Conservation (phyloP, 108 stramenopile genomes). For the Tribonema minus region DNA sequence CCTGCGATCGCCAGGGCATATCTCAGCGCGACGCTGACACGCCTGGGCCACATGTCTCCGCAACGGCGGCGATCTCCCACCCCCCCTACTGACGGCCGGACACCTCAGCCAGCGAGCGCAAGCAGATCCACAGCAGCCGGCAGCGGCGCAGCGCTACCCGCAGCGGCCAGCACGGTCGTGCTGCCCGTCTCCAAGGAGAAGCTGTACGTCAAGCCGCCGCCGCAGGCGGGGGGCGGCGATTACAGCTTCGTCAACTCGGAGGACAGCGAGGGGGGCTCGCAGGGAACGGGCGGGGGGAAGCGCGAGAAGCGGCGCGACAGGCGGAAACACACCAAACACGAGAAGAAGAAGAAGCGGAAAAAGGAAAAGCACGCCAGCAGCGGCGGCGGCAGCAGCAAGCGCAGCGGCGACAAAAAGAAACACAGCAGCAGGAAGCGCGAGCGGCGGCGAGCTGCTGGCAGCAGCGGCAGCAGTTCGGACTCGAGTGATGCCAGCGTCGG, state of each 20-base stretch:
- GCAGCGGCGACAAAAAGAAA: too few species aligned
- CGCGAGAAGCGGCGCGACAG: too few species aligned
- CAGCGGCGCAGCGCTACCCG: neutral
- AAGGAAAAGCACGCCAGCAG: neutral
- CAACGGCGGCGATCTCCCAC: too few species aligned
- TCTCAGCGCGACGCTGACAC: too few species aligned
- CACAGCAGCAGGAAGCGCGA: too few species aligned
- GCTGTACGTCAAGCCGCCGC: neutral
- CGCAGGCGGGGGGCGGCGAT: neutral
- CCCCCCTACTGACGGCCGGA: too few species aligned
- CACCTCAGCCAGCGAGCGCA: neutral
- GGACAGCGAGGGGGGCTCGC: too few species aligned
- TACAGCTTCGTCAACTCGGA: neutral
- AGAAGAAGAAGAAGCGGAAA: neutral
- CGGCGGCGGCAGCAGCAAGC: neutral
- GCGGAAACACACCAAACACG: too few species aligned
- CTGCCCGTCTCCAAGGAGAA: neutral
- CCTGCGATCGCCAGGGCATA: too few species aligned
- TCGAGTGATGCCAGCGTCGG: neutral
- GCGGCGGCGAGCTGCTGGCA: too few species aligned
- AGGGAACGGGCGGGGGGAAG: neutral
- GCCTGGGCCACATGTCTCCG: too few species aligned
- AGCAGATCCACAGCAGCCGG: neutral
- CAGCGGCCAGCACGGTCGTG: neutral
- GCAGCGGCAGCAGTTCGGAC: neutral